Evolutionary conservation across 345 rosid species (phyloP).

Genomic region (Moricandia arvensis): DNA sequence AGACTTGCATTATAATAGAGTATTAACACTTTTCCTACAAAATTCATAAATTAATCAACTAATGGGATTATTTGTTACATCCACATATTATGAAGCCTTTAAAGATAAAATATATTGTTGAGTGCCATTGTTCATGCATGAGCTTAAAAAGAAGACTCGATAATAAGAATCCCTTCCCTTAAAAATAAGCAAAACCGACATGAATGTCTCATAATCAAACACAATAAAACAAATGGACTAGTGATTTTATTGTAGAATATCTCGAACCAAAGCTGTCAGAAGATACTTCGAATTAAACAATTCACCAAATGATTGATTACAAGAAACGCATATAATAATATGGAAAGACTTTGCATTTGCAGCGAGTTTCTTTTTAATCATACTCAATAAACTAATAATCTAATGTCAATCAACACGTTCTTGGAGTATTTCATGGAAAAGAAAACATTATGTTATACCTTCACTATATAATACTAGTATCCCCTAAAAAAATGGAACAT

Average conservation of each 20-base stretch:
- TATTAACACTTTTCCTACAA: neutral
- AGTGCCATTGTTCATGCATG: conserved; percentile 31
- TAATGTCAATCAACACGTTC: conserved; percentile 27
- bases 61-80: neutral
- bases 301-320: conserved; percentile 26
- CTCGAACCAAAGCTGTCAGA: conserved; percentile 35
- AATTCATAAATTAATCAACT: neutral
- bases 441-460: conserved; percentile 16
- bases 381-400: conserved; percentile 32
- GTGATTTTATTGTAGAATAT: conserved; percentile 29
- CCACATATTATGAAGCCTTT: neutral
- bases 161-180: neutral
- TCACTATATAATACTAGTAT: conserved; percentile 18
- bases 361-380: conserved; percentile 25
- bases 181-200: conserved; percentile 23
- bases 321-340: conserved; percentile 21
- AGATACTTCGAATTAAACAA: conserved; percentile 30
- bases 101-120: neutral
- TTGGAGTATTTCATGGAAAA: conserved; percentile 34
- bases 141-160: neutral
- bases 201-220: conserved; percentile 29
- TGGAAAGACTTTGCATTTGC: conserved; percentile 28
- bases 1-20: neutral
- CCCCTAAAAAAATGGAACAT: conserved; percentile 33
- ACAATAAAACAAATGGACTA: conserved; percentile 29